Evolutionary conservation across 805 yeast genomes (phyloP), one percentile per base, ranked within the genome.

Genomic region (Jamesozyma gamospora): DNA sequence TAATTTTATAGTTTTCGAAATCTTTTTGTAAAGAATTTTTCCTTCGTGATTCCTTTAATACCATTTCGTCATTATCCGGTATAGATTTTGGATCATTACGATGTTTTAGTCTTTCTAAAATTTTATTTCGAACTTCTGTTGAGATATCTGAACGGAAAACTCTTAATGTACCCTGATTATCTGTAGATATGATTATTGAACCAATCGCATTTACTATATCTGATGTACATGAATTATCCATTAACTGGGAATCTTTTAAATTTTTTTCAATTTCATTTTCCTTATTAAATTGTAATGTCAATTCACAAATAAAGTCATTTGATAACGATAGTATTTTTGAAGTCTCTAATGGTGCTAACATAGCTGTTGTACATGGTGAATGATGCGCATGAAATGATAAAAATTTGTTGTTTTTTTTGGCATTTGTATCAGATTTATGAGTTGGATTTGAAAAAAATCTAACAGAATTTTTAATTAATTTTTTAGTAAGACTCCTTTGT

Each of bases 141-240:
- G 88, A 79, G 39, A 79, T 69, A 56, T 86, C 96, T 42, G 82
- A 79, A 52, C 96, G 68, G 56, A 82, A 83, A 0, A 87, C 81
- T 35, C 92, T 61, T 27, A 86, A 82, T 3, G 70, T 46, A 0
- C 95, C 95, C 25, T 66, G 61, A 39, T 74, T 72, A 58, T 87
- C 96, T 0, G 90, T 76, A 0, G 92, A 77, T 2, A 87, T 79
- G 15, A 86, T 74, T 30, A 86, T 77, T 1, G 60, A 49, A 3
- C 69, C 69, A 35, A 64, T 60, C 10, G 50, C 49, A 14, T 57
- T 54, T 13, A 49, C 51, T 9, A 53, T 51, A 6, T 59, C 28
- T 4, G 34, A 13, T 7, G 18, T 12, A 16, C 4, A 35, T 16
- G 34, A 19, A 18, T 17, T 14, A 9, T 29, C 32, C 9, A 14